phyloP scores from a whole-genome alignment of 352 stramenopile genomes.

The Achlya hypogyna region DNA sequence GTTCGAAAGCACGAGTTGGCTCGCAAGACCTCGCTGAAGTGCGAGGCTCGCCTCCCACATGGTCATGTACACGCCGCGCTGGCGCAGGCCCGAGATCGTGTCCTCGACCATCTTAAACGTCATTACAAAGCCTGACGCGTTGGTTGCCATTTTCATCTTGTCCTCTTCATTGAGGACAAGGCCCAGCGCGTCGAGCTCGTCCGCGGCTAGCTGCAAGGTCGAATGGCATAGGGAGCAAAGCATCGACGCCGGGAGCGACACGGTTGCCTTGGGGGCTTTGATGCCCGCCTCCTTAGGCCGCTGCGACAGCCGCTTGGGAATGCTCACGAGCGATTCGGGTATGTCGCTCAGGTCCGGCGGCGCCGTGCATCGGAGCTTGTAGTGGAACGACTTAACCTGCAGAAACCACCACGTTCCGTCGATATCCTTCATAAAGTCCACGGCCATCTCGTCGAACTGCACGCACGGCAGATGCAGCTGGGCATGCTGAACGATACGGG shows the following conservation, averaged over 20 bases:
- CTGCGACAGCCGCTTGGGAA: conserved; percentile 24
- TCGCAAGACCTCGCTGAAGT: conserved; percentile 28
- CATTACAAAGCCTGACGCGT: conserved; percentile 52
- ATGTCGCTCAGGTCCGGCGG: conserved; percentile 25
- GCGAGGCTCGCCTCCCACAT: conserved; percentile 52
- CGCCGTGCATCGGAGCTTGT: conserved; percentile 29
- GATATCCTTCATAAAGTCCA: conserved; percentile 63
- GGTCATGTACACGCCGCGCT: conserved; percentile 41
- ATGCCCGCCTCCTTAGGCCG: conserved; percentile 3
- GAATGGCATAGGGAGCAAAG: conserved; percentile 52
- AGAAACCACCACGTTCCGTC: conserved; percentile 60
- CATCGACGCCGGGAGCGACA: neutral
- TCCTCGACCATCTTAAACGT: conserved; percentile 68
- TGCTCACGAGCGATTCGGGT: conserved; percentile 28
- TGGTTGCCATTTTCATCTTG: conserved; percentile 26
- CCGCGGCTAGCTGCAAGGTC: conserved; percentile 37
- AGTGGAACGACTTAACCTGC: conserved; percentile 45
- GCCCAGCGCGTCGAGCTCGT: conserved; percentile 32
- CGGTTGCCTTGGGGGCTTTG: neutral
- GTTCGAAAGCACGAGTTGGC: conserved; percentile 23
- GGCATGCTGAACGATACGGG: conserved; percentile 53
- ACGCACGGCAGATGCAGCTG: conserved; percentile 48
- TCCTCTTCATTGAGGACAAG: conserved; percentile 27
- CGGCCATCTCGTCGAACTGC: conserved; percentile 42
- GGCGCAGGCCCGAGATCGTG: conserved; percentile 53